Evolutionary conservation across 805 yeast genomes (phyloP).

Genomic region (Saturnispora ahearnii): DNA sequence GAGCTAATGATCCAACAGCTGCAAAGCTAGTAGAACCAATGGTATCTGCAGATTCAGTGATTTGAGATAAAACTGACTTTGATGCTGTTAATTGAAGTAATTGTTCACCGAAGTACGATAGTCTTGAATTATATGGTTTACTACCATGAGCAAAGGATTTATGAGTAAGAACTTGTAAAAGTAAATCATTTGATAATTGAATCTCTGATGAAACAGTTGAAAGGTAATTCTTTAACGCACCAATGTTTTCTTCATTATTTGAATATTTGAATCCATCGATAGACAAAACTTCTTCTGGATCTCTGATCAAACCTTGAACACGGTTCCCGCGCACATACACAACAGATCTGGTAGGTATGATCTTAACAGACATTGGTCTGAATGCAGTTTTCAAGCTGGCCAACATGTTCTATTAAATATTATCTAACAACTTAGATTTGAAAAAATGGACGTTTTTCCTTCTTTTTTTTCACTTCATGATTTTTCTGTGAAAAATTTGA

Average conservation of each 20-base stretch:
- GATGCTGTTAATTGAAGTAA: conserved; percentile 43
- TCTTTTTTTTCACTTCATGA: background rate
- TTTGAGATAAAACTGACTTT: conserved; percentile 30
- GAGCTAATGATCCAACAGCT: conserved; percentile 46
- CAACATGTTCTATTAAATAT: background rate
- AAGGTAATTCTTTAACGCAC: conserved; percentile 37
- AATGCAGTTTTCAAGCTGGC: background rate
- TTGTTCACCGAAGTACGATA: conserved; percentile 64
- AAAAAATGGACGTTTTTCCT: background rate
- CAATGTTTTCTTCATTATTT: conserved; percentile 37
- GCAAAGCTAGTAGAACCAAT: conserved; percentile 47
- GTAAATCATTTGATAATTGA: conserved; percentile 51
- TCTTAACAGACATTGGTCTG: background rate
- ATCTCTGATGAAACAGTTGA: conserved; percentile 26
- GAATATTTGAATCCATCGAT: conserved; percentile 50
- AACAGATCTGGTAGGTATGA: conserved; percentile 16
- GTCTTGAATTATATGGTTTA: conserved; percentile 82
- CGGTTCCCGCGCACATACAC: conserved; percentile 44
- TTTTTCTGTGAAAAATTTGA: background rate
- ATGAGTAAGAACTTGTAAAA: conserved; percentile 82
- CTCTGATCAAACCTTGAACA: conserved; percentile 63
- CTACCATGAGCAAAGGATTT: conserved; percentile 90
- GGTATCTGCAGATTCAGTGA: conserved; percentile 19
- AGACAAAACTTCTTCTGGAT: conserved; percentile 50
- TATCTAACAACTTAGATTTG: background rate